These are phyloP conservation scores for Jasminum sambac DNA, from an alignment of 257 asterid genomes.

Conservation along the genomic window DNA sequence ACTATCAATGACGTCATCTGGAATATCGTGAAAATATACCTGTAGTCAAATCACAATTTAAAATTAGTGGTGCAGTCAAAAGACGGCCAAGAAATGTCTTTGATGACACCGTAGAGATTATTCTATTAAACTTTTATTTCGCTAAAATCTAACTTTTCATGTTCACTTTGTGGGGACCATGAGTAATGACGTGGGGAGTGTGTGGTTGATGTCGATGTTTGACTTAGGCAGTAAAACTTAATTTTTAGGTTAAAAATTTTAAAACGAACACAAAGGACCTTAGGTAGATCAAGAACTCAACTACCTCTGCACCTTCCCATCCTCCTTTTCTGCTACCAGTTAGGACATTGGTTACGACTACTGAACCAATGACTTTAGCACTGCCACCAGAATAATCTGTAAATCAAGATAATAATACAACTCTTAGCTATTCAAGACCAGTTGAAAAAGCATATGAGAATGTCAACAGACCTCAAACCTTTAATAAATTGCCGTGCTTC, in stretches of 20 bases:
- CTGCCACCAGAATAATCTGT: constrained; percentile 83
- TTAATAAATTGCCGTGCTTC: constrained; percentile 73
- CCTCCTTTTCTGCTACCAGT: constrained; percentile 73
- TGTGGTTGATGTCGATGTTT: too few species aligned
- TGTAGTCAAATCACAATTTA: constrained; percentile 30
- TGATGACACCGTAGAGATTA: too few species aligned
- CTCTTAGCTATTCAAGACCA: constrained; percentile 4
- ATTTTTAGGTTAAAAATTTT: too few species aligned
- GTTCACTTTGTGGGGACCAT: too few species aligned
- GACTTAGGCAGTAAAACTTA: too few species aligned
- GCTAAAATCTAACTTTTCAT: too few species aligned
- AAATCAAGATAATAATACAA: constrained; percentile 11
- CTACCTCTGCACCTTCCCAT: constrained; percentile 87
- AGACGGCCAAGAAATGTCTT: too few species aligned
- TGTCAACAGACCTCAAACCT: constrained; percentile 38
- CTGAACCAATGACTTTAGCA: constrained; percentile 78
- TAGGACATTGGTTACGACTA: constrained; percentile 63
- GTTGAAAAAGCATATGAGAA: constrained; percentile 5
- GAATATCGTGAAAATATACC: constrained; percentile 89
- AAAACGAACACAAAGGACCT: too few species aligned
- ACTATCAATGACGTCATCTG: constrained; percentile 67
- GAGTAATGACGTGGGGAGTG: too few species aligned
- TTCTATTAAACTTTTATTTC: too few species aligned
- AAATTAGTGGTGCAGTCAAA: constrained; percentile 21
- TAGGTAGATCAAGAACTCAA: not conserved